These are phyloP conservation scores for Xylaria acuta DNA, from an alignment of 495 filamentous ascomycete species.

Conservation along the genomic window DNA sequence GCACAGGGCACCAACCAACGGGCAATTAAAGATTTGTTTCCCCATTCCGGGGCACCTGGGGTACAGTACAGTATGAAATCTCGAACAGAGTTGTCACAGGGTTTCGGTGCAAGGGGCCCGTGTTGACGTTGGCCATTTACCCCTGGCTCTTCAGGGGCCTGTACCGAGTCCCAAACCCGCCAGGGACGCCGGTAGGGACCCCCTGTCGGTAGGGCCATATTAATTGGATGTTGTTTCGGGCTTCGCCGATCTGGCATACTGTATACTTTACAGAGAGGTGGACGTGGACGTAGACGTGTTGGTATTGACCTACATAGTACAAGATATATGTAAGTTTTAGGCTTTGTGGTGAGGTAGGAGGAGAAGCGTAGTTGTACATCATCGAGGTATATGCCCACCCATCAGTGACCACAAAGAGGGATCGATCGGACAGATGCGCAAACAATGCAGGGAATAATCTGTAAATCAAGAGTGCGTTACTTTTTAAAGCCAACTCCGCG, in stretches of 20 bases:
- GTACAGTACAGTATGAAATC: not conserved
- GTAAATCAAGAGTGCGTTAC: not conserved
- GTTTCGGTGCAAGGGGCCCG: not conserved
- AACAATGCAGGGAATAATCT: not conserved
- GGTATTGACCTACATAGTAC: not conserved
- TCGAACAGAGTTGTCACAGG: not conserved
- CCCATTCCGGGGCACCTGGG: not conserved
- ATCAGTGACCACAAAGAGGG: not conserved
- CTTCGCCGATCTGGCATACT: conserved; percentile 15
- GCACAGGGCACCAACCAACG: not conserved
- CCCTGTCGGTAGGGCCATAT: conserved; percentile 14
- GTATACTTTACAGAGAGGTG: not conserved
- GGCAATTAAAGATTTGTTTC: not conserved
- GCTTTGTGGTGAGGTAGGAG: not conserved
- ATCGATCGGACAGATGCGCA: not conserved
- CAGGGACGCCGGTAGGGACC: not conserved
- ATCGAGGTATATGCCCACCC: not conserved
- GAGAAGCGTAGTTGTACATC: not conserved
- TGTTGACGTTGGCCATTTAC: not conserved
- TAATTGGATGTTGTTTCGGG: conserved; percentile 14
- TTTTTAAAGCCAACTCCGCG: conserved; percentile 17
- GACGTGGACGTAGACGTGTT: not conserved
- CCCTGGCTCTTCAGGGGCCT: not conserved
- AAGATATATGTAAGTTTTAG: not conserved
- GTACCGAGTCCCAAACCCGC: conserved; percentile 8